A percentile compares a stretch with the other conserved stretches of the same genome.
These are phyloP conservation scores for Aleurites moluccanus DNA, from an alignment of 441 rosid species.

Conservation along the genomic window DNA sequence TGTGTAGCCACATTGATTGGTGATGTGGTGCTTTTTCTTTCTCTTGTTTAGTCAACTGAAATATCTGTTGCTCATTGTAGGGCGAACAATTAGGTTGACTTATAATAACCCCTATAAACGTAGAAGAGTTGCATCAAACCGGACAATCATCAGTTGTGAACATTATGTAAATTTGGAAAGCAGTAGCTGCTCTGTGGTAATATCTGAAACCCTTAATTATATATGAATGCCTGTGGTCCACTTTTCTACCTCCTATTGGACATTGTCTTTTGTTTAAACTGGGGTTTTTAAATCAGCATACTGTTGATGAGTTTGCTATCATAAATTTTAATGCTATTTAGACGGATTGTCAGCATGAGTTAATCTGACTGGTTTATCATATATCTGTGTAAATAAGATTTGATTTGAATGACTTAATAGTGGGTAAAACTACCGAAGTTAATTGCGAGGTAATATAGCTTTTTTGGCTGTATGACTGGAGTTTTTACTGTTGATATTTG, in stretches of 20 bases:
- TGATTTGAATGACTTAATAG: neutral
- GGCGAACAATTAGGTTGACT: conserved; percentile 35
- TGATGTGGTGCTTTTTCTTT: neutral
- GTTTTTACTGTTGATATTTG: neutral
- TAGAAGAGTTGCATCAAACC: conserved; percentile 43
- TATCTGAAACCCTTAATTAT: conserved; percentile 1
- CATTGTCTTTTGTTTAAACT: too few relatives aligned
- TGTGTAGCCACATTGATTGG: neutral
- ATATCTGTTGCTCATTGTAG: conserved; percentile 34
- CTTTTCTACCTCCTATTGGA: neutral
- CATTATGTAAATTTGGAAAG: conserved; percentile 47
- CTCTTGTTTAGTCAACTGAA: conserved; percentile 6
- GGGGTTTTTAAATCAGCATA: neutral
- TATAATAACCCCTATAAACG: conserved; percentile 42
- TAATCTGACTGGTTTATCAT: neutral
- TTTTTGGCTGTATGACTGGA: neutral
- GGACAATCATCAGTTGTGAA: conserved; percentile 43
- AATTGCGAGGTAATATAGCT: neutral
- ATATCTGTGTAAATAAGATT: neutral
- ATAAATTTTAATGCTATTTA: neutral
- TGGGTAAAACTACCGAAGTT: neutral
- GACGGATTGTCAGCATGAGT: neutral
- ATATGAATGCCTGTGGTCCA: neutral
- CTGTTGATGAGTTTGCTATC: neutral
- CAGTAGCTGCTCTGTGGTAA: conserved; percentile 43